phyloP scores from a whole-genome alignment of 2,329 filamentous ascomycete genomes.

The Fusarium clavum region DNA sequence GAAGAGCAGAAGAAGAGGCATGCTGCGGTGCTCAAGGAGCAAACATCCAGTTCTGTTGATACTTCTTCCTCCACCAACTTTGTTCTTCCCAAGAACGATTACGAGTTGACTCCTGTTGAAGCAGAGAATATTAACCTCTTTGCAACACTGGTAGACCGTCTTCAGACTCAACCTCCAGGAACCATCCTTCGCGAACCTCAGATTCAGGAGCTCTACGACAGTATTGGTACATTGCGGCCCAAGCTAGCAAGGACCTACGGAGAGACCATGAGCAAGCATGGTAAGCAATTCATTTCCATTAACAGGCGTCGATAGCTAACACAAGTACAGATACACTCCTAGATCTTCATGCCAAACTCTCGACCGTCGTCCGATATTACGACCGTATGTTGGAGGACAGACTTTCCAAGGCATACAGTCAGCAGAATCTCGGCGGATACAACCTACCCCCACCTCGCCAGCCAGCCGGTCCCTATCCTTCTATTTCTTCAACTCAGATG shows the following conservation, averaged over 20 bases:
- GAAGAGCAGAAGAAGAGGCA: constrained; percentile 97
- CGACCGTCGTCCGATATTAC: constrained; percentile 96
- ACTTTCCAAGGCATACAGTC: constrained; percentile 90
- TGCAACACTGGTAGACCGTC: constrained; percentile 88
- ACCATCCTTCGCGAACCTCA: constrained; percentile 97
- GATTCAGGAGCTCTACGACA: constrained; percentile 97
- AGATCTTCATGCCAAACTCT: constrained; percentile 93
- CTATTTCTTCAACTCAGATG: constrained; percentile 66
- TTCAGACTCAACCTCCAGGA: constrained; percentile 94
- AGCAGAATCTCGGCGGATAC: constrained; percentile 78
- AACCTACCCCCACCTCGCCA: constrained; percentile 64
- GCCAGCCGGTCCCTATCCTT: constrained; percentile 75
- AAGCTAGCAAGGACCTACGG: constrained; percentile 96
- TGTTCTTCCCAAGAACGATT: constrained; percentile 84
- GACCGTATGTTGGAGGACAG: constrained; percentile 98
- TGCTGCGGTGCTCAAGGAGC: constrained; percentile 83
- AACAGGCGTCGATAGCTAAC: constrained; percentile 27
- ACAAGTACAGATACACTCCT: constrained; percentile 79
- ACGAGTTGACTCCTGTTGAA: constrained; percentile 92
- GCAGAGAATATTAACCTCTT: constrained; percentile 98
- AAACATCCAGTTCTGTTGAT: constrained; percentile 64
- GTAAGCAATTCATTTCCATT: constrained; percentile 58
- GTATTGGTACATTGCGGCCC: constrained; percentile 90
- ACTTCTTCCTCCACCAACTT: constrained; percentile 59
- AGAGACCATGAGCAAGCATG: constrained; percentile 99